Evolutionary conservation across 2,329 filamentous ascomycete species (phyloP), one percentile per base, ranked within the genome.

Genomic region (Pseudopyricularia javanii): DNA sequence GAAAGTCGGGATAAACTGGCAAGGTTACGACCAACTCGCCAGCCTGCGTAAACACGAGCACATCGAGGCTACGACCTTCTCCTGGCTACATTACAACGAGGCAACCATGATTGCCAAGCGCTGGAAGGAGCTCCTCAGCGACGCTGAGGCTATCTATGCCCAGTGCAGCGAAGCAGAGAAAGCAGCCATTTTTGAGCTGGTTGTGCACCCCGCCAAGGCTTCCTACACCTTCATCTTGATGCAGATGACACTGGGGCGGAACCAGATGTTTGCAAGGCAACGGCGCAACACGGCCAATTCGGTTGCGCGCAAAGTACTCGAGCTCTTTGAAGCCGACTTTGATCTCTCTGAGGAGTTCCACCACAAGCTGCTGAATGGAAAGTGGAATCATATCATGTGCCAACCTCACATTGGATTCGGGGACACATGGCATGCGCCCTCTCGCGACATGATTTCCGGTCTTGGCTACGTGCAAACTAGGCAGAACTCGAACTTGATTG

Each of bases 31-130:
- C 33, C 58, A 62, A 0, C 59, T 70, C 0, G 64, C 68, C 15
- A 74, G 74, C 4, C 68, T 79, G 37, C 72, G 80, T 43, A 82
- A 81, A 59, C 81, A 78, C 55, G 80, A 85, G 58, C 70, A 80
- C 30, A 67, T 83, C 1, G 78, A 82, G 24, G 68, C 75, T 0
- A 69, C 67, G 3, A 79, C 73, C 2, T 83, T 78, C 63, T 78
- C 74, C 5, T 62, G 79, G 3, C 66, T 81, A 52, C 75, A 84
- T 64, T 81, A 83, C 57, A 68, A 75, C 40, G 80, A 84, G 61
- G 78, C 77, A 3, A 77, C 82, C 45, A 67, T 60, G 0, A 68
- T 83, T 4, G 63, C 79, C 1, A 62, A 66, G 1, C 70, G 75
- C 33, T 83, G 79, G 79, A 63, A 68, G 15, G 57, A 63, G 0